Conservation (phyloP, 1,284 basidiomycete genomes). For the Cystobasidiaceae sp. region DNA sequence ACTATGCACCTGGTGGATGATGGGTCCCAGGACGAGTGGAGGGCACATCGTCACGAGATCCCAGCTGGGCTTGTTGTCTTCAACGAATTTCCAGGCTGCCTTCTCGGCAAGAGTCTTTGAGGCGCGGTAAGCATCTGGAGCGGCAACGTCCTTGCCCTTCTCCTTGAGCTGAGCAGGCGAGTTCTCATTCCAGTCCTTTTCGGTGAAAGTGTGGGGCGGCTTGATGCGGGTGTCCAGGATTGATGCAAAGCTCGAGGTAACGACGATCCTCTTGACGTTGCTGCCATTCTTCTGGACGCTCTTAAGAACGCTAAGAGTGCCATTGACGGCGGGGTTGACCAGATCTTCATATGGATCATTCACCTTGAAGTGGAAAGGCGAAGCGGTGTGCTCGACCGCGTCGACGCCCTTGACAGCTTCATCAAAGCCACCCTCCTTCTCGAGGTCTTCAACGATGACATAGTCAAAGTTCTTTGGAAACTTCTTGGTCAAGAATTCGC, state of each 20-base stretch:
- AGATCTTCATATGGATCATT: slow-evolving; percentile 34
- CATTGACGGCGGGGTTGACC: slow-evolving; percentile 50
- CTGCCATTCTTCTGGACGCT: slow-evolving; percentile 41
- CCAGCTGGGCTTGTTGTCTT: slow-evolving; percentile 32
- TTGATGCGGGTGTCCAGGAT: slow-evolving; percentile 32
- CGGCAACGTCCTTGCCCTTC: slow-evolving; percentile 33
- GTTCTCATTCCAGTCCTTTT: slow-evolving; percentile 41
- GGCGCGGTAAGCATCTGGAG: slow-evolving; percentile 10
- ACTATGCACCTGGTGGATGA: slow-evolving; percentile 22
- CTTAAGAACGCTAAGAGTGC: slow-evolving; percentile 49
- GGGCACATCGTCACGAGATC: slow-evolving; percentile 31
- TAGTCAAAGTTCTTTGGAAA: slow-evolving; percentile 43
- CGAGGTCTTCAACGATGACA: slow-evolving; percentile 47
- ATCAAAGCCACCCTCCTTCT: slow-evolving; percentile 48
- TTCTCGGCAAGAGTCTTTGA: slow-evolving; percentile 37
- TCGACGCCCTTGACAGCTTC: slow-evolving; percentile 49
- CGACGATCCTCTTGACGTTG: slow-evolving; percentile 48
- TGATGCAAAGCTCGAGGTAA: slow-evolving; percentile 50
- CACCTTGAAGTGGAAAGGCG: slow-evolving; percentile 44
- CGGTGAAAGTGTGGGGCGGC: slow-evolving; percentile 37
- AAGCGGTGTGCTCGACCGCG: slow-evolving; percentile 41
- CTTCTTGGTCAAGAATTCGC: slow-evolving; percentile 47
- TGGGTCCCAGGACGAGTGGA: slow-evolving; percentile 29
- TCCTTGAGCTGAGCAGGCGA: slow-evolving; percentile 34
- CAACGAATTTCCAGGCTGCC: slow-evolving; percentile 40